These are phyloP conservation scores for Fusarium sp. DNA, from an alignment of 2,329 filamentous ascomycete genomes.

Conservation along the genomic window DNA sequence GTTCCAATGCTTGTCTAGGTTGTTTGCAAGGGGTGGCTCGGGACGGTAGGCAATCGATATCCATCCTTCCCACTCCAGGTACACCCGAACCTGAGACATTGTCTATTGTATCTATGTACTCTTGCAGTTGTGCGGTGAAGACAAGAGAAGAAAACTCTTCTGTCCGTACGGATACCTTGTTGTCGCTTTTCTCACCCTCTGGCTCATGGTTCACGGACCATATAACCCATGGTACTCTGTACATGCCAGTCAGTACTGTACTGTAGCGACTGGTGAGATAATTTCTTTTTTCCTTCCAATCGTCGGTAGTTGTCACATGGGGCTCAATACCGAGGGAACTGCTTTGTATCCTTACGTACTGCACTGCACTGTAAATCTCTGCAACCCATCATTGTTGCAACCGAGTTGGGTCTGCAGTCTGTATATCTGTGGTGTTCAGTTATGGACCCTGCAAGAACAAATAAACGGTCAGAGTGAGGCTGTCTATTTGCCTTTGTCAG, in stretches of 20 bases:
- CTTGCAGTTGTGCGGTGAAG: constrained; percentile 18
- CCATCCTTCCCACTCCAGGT: constrained; percentile 18
- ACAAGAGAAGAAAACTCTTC: constrained; percentile 29
- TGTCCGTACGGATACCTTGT: constrained; percentile 4
- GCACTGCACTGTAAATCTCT: background rate
- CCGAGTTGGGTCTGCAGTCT: background rate
- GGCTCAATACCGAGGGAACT: constrained; percentile 1
- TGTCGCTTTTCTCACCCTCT: constrained; percentile 29
- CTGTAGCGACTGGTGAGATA: constrained; percentile 33
- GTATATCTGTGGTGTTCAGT: background rate
- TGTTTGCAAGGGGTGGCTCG: constrained; percentile 20
- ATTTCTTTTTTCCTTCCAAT: constrained; percentile 38
- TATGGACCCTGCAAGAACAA: constrained; percentile 15
- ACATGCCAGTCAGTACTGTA: background rate
- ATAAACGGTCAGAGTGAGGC: constrained; percentile 20
- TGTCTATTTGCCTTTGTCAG: background rate
- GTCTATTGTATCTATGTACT: constrained; percentile 2
- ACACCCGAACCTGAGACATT: constrained; percentile 35
- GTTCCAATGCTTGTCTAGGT: constrained; percentile 9
- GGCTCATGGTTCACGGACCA: constrained; percentile 26
- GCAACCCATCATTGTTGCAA: background rate
- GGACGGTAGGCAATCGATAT: constrained; percentile 15
- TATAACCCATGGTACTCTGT: constrained; percentile 12
- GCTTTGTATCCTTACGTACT: background rate
- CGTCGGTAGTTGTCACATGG: constrained; percentile 41